Evolutionary conservation across 805 yeast genomes (phyloP), one percentile per base, ranked within the genome.

Genomic region (Candida andamanensis): DNA sequence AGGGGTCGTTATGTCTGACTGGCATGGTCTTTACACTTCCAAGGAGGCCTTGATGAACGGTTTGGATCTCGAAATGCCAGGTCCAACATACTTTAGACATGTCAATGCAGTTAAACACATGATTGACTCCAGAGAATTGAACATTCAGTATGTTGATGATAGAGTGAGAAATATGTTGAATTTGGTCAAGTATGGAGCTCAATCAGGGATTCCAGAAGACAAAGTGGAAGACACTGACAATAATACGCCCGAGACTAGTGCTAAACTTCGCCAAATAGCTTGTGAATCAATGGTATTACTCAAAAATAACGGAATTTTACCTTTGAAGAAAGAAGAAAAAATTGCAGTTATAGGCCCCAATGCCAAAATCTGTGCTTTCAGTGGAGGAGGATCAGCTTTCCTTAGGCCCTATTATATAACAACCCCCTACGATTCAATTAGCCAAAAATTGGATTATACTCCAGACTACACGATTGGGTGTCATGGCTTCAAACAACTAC

Each of bases 331-430:
- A 40, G 36, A 44, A 13, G 59, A 57, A 11, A 44, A 41, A 8
- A 42, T 55, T 9, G 63, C 59, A 3, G 51, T 57, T 4, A 56
- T 56, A 23, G 63, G 63, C 1, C 60, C 60, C 11, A 55, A 55
- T 33, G 60, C 63, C 17, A 54, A 54, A 37, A 26, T 25, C 24
- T 39, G 51, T 8, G 50, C 58, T 19, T 52, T 45, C 34, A 47
- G 57, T 37, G 63, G 63, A 9, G 63, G 63, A n/a, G 63, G 63
- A 4, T 52, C 60, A 5, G 61, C 63, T 7, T 37, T 54, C 14
- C 40, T 56, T 17, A 41, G 41, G 14, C 47, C 59, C 4, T 54
- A 55, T 37, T 47, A 50, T 38, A 36, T 45, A 8, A 48, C 54
- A 11, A 52, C 61, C 6, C 60, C 60, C 2, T 50, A 27, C 29